Percentiles rank a stretch among this genome's conserved stretches.
Evolutionary conservation across 139 green algal species (phyloP).

Genomic region (Coelastrella sp.): DNA sequence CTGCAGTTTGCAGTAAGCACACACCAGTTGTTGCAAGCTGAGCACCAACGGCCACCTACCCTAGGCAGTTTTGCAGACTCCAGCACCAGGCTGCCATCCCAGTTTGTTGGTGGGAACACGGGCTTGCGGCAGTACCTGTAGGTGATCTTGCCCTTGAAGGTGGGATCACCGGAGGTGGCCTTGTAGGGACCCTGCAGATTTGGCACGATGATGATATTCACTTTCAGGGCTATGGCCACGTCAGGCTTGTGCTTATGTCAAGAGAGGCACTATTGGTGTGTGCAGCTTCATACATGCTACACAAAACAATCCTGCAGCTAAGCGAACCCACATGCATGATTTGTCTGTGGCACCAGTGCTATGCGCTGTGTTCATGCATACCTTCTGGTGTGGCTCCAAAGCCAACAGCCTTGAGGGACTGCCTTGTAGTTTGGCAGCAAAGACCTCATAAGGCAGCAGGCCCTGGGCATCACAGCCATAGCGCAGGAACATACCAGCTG

Average conservation of each 20-base stretch:
- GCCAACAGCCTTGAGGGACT: slow-evolving; percentile 66
- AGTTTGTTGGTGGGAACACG: slow-evolving; percentile 76
- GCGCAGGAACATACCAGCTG: slow-evolving; percentile 67
- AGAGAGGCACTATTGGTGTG: too few relatives aligned
- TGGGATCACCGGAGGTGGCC: slow-evolving; percentile 39
- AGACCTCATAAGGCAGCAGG: slow-evolving; percentile 69
- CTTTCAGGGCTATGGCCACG: too few relatives aligned
- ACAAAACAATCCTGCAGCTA: too few relatives aligned
- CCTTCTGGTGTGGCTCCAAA: slow-evolving; percentile 69
- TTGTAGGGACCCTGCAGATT: slow-evolving; percentile 63
- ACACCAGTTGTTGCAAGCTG: too few relatives aligned
- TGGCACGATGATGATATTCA: not conserved
- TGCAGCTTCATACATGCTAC: too few relatives aligned
- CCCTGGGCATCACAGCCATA: slow-evolving; percentile 64
- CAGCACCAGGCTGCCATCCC: slow-evolving; percentile 69
- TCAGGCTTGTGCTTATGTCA: too few relatives aligned
- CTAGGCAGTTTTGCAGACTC: slow-evolving; percentile 76
- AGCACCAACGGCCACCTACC: slow-evolving; percentile 43
- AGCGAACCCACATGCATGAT: too few relatives aligned
- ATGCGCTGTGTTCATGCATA: not conserved
- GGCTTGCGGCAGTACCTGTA: slow-evolving; percentile 83
- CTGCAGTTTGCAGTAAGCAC: too few relatives aligned
- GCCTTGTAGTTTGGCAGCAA: slow-evolving; percentile 62
- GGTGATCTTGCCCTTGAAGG: slow-evolving; percentile 78
- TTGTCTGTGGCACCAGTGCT: too few relatives aligned